phyloP scores from a whole-genome alignment of 2,329 filamentous ascomycete genomes.

The Epicoccum nigrum region DNA sequence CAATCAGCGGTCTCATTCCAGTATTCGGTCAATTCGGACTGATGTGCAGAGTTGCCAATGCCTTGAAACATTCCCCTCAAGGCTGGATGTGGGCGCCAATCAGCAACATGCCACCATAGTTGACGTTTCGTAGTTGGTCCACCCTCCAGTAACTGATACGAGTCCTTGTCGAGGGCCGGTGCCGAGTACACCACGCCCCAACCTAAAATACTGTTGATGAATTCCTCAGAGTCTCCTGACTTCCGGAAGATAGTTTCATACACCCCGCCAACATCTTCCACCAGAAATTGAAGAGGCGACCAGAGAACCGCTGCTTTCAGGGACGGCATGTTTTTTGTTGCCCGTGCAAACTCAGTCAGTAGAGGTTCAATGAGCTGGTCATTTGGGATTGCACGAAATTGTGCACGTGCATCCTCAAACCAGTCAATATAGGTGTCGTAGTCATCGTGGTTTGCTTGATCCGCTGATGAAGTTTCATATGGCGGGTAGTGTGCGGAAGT shows the following conservation, averaged over 20 bases:
- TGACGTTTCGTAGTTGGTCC: neutral
- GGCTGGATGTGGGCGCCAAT: neutral
- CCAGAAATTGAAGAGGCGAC: neutral
- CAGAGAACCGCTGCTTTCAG: neutral
- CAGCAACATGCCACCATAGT: neutral
- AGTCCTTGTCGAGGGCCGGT: neutral
- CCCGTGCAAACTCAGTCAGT: neutral
- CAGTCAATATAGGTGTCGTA: neutral
- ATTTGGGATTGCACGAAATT: neutral
- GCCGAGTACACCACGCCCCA: neutral
- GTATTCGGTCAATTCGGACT: neutral
- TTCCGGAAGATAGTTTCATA: neutral
- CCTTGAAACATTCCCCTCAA: neutral
- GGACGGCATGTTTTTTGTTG: neutral
- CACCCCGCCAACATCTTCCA: neutral
- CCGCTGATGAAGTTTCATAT: neutral
- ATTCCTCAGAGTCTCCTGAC: neutral
- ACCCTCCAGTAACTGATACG: neutral
- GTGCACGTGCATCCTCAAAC: neutral
- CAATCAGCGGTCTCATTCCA: neutral
- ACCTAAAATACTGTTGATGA: neutral
- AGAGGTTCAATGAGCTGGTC: neutral
- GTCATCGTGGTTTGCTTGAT: neutral
- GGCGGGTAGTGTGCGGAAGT: neutral
- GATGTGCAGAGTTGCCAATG: neutral